Evolutionary conservation across 2,329 filamentous ascomycete genomes (phyloP), one percentile per base, ranked within the genome.

Genomic region (Teratosphaeria zuluensis): DNA sequence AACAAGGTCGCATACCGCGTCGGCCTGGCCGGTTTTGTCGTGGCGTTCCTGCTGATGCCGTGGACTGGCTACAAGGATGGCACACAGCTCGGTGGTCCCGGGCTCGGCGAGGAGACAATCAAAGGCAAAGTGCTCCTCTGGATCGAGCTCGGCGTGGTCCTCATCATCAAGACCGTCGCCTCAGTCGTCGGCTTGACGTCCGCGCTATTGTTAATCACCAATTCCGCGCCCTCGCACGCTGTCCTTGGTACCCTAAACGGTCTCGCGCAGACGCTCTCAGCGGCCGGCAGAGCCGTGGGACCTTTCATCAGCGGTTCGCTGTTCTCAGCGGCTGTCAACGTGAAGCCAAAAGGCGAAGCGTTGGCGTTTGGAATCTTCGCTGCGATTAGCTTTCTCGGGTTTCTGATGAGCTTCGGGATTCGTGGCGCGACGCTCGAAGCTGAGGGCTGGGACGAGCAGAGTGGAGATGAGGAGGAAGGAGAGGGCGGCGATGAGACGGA

Each of bases 191-290:
- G 92, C 0, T 73, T 99, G 60, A 95, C 92, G 2, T 94, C 90
- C 70, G 91, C 92, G 3, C 84, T 97, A 74, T 79, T 95, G 16
- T 75, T 99, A 72, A 92, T 99, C 64, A 97, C 91, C 42, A 99
- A 99, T 68, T 95, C 89, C 0, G 90, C 91, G 0, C 89, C 91
- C 0, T 90, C 92, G 7, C 84, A 92, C 72, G 85, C 88, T 4
- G 91, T 89, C 0, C 81, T 99, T 0, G 94, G 94, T 2, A 91
- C 90, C 0, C 80, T 99, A 30, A 96, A 99, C 69, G 94, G 94
- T 9, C 82, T 97, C 33, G 94, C 94, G 0, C 94, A 99, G 73
- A 96, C 91, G 0, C 83, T 99, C 0, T 95, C 90, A 0, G 94
- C 94, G 0, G 90, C 89, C 0, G 94, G 94, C 8, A 85, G 94